Evolutionary conservation across 1,284 basidiomycete species (phyloP), one percentile per base, ranked within the genome.

Genomic region (Cutaneotrichosporon sp.): DNA sequence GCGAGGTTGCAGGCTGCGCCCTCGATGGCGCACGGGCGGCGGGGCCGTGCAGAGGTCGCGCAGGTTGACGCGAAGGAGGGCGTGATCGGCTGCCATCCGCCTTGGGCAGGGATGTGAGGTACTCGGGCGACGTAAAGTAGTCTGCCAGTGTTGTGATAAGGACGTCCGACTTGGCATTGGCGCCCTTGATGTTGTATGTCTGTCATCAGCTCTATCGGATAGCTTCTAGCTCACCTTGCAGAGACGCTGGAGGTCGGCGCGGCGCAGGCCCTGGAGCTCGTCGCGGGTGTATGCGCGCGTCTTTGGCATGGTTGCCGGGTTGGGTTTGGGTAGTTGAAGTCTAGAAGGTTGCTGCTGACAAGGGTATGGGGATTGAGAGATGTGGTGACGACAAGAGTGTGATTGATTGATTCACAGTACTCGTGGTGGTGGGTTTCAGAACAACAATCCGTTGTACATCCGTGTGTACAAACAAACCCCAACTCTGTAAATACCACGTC

Each of bases 101-200:
- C 34, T 36, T 36, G 3, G 56, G 60, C 1, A 59, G 59, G 0
- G 59, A 59, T n/a, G 52, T n/a, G 46, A 57, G 59, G 45, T 70
- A 74, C 4, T 58, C 61, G 0, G 73, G 58, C 2, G 73, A 74
- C 18, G 58, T 54, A 31, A 74, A 78, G 58, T 64, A 71, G 11
- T 63, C 57, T 7, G 73, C 62, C 7, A 78, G 69, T 0, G 58
- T 46, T 11, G 76, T 69, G 18, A 75, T 62, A 2, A 78, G 59
- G 10, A 66, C 64, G 11, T 70, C 68, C 0, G 72, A 71, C 47
- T 70, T 72, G 34, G 71, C 70, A 53, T 77, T 78, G 25, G 76
- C 75, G 3, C 76, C 76, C 65, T 74, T 76, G 25, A 78, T 65
- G 16, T 72, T 71, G 54, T 78, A 72, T 4, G 73, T 72, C 76